A percentile compares a stretch with the other conserved stretches of the same genome.
phyloP scores from a whole-genome alignment of 2,329 filamentous ascomycete species.

The Microascus cirrosus region DNA sequence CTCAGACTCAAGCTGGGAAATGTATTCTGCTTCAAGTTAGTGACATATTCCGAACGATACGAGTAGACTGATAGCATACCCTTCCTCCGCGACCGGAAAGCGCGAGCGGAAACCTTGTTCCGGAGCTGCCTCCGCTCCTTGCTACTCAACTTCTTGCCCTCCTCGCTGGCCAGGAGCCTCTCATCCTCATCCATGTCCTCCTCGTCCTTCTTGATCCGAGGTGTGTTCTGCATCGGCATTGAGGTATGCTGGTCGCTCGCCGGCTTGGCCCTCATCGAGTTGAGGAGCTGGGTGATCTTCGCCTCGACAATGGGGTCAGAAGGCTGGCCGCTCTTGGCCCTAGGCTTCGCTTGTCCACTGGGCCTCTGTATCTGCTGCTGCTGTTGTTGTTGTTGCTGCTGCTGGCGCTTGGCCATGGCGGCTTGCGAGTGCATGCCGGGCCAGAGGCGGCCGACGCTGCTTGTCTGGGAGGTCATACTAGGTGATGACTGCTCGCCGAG shows the following conservation, averaged over 20 bases:
- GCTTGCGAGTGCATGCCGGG: constrained; percentile 92
- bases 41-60: not conserved
- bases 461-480: constrained; percentile 29
- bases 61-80: constrained; percentile 39
- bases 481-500: constrained; percentile 46
- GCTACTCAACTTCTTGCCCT: constrained; percentile 97
- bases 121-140: constrained; percentile 95
- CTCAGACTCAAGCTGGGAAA: constrained; percentile 84
- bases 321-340: constrained; percentile 37
- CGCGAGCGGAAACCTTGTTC: constrained; percentile 96
- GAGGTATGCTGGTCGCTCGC: constrained; percentile 29
- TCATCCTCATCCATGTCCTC: constrained; percentile 99
- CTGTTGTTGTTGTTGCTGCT: constrained; percentile 49
- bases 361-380: constrained; percentile 36
- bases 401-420: constrained; percentile 62
- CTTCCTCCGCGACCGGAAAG: constrained; percentile 96
- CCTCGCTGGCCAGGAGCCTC: constrained; percentile 83
- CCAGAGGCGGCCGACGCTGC: constrained; percentile 60
- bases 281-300: constrained; percentile 84
- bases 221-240: constrained; percentile 50
- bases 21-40: constrained; percentile 76
- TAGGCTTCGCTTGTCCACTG: constrained; percentile 31
- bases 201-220: constrained; percentile 79
- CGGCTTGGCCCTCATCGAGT: constrained; percentile 77
- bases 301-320: constrained; percentile 72